Evolutionary conservation across 768 basidiomycete species (phyloP).

Genomic region (Saitozyma podzolica): DNA sequence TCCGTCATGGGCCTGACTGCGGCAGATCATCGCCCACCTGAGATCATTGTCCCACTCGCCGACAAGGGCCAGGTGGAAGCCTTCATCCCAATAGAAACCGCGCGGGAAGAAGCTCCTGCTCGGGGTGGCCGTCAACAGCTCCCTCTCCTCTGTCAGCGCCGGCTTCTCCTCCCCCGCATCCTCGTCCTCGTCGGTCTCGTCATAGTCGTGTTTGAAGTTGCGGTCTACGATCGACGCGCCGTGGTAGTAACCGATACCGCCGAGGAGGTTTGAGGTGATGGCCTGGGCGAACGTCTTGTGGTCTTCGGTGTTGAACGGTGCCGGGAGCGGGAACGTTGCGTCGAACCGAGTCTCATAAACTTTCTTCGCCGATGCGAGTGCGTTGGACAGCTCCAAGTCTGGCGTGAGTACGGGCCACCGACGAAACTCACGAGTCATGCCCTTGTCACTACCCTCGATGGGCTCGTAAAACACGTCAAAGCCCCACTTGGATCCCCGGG

Average conservation of each 20-base stretch:
- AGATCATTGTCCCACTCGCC: conserved; percentile 92
- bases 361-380: conserved; percentile 66
- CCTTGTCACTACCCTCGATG: neutral
- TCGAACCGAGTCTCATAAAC: conserved; percentile 70
- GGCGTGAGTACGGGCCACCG: conserved; percentile 3
- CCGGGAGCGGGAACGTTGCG: conserved; percentile 66
- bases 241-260: conserved; percentile 93
- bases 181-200: conserved; percentile 64
- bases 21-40: conserved; percentile 55
- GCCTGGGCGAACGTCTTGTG: conserved; percentile 77
- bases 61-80: conserved; percentile 89
- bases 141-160: conserved; percentile 67
- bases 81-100: conserved; percentile 99
- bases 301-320: conserved; percentile 57
- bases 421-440: conserved; percentile 1
- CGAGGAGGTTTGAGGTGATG: conserved; percentile 85
- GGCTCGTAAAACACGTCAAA: conserved; percentile 90
- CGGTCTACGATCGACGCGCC: conserved; percentile 83
- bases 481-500: conserved; percentile 59
- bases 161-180: conserved; percentile 40
- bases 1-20: neutral
- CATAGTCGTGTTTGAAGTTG: conserved; percentile 87
- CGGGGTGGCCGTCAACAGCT: conserved; percentile 85
- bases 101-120: conserved; percentile 96
- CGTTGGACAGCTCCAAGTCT: conserved; percentile 69